Percentiles rank a stretch among this genome's conserved stretches.
Conservation (phyloP, 2,329 filamentous ascomycete genomes). For the Talaromyces sp. region DNA sequence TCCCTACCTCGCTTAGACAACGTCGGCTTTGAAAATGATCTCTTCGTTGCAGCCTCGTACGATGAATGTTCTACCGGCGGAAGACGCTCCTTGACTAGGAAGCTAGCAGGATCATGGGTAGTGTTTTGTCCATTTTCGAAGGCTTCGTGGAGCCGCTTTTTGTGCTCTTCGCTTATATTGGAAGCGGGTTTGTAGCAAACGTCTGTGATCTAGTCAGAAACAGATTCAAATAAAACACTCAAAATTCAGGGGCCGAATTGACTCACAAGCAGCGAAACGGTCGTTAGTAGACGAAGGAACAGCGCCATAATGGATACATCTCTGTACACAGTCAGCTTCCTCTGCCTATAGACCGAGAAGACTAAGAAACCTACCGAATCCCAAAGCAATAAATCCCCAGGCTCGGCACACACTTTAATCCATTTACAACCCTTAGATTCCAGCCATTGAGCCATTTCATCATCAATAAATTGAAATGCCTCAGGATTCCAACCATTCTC, state of each 20-base stretch:
- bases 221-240: background rate
- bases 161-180: background rate
- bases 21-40: background rate
- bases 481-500: background rate
- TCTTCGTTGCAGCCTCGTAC: background rate
- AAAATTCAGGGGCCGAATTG: too few species aligned
- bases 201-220: background rate
- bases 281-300: background rate
- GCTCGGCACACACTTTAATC: background rate
- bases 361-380: background rate
- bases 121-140: background rate
- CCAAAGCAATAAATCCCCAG: background rate
- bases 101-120: background rate
- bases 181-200: background rate
- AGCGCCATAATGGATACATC: background rate
- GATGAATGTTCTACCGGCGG: background rate
- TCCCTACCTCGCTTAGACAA: background rate
- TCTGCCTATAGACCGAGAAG: background rate
- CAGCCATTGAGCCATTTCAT: background rate
- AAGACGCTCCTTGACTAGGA: background rate
- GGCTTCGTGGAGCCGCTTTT: background rate
- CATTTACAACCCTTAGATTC: background rate
- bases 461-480: background rate
- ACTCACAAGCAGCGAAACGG: background rate
- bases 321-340: background rate